Conservation (phyloP, 257 asterid genomes). For the Ophiorrhiza pumila region DNA sequence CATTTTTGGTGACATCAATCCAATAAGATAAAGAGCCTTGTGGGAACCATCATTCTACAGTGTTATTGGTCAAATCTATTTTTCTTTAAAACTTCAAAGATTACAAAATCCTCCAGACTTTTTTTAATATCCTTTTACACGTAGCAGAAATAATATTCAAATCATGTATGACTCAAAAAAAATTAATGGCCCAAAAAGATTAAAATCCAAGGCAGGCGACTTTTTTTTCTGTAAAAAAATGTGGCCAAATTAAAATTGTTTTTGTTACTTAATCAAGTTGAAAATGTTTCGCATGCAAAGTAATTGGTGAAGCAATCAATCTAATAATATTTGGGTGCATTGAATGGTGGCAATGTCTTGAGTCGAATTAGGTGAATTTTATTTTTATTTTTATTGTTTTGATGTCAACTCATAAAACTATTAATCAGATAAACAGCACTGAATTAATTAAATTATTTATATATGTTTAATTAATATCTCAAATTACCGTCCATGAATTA, state of each 20-base stretch:
- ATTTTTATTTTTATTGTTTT: no score
- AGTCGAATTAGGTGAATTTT: background rate
- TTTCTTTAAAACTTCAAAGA: background rate
- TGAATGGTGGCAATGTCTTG: background rate
- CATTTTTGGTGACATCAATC: background rate
- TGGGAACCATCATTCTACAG: background rate
- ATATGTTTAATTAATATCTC: background rate
- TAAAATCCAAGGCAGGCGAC: background rate
- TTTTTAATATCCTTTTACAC: background rate
- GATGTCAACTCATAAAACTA: background rate
- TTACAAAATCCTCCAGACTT: background rate
- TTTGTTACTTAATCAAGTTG: no score
- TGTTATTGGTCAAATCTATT: background rate
- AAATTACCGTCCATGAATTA: background rate
- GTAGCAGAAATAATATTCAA: background rate
- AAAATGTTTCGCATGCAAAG: constrained; percentile 1
- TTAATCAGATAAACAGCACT: background rate
- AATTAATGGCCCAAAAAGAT: background rate
- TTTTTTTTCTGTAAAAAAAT: no score
- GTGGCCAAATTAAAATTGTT: no score
- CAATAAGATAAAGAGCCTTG: background rate
- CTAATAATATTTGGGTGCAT: background rate
- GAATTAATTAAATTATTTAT: no score
- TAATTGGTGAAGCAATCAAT: background rate
- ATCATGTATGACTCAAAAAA: background rate